phyloP scores from a whole-genome alignment of 306 rosid genomes.

The Alnus rubra region DNA sequence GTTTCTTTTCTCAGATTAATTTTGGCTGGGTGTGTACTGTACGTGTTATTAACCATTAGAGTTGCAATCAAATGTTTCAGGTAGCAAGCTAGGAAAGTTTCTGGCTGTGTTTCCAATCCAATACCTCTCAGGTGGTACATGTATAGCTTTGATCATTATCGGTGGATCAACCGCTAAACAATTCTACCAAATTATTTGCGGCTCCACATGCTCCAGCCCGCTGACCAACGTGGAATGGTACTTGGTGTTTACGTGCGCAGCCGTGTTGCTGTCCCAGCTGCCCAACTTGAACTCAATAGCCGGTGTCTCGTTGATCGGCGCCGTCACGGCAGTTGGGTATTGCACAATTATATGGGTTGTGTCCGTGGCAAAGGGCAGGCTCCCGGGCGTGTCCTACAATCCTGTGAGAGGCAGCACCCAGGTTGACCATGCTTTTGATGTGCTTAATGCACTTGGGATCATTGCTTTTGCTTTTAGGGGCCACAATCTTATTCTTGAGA shows the following conservation, averaged over 20 bases:
- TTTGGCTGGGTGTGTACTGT: not conserved
- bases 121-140: slow-evolving; percentile 62
- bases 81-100: slow-evolving; percentile 46
- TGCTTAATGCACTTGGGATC: slow-evolving; percentile 52
- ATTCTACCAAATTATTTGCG: slow-evolving; percentile 46
- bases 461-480: slow-evolving; percentile 59
- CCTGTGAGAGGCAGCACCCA: slow-evolving; percentile 11
- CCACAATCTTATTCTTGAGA: slow-evolving; percentile 56
- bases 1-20: not conserved
- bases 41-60: not conserved
- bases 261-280: slow-evolving; percentile 47
- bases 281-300: slow-evolving; percentile 58
- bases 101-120: slow-evolving; percentile 47
- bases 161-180: slow-evolving; percentile 53
- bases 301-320: slow-evolving; percentile 50
- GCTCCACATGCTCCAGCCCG: slow-evolving; percentile 44
- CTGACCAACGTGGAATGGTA: slow-evolving; percentile 56
- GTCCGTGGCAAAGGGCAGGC: slow-evolving; percentile 49
- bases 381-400: slow-evolving; percentile 32
- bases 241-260: slow-evolving; percentile 48
- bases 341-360: slow-evolving; percentile 45
- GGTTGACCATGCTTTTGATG: slow-evolving; percentile 18
- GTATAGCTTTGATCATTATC: slow-evolving; percentile 51
- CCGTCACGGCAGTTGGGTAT: slow-evolving; percentile 53
- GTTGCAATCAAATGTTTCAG: slow-evolving; percentile 22